Conservation (phyloP, 2,329 filamentous ascomycete species). For the Diaporthe sp. region DNA sequence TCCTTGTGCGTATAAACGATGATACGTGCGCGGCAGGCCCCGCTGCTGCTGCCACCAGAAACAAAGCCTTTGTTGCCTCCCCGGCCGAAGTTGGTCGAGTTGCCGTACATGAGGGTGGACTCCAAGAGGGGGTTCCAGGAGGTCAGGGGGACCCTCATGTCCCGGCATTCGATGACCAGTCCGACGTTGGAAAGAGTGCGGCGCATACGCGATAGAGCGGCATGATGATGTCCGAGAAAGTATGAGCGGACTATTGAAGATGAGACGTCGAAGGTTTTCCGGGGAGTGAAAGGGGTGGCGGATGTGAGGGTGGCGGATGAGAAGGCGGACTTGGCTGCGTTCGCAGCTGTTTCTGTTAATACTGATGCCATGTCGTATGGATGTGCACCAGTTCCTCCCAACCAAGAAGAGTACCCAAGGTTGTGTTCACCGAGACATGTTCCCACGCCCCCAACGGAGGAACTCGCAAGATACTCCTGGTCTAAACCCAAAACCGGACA, state of each 20-base stretch:
- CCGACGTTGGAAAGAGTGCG: slow-evolving; percentile 83
- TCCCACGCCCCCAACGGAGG: background rate
- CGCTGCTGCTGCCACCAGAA: slow-evolving; percentile 61
- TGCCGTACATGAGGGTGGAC: slow-evolving; percentile 74
- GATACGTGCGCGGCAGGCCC: slow-evolving; percentile 75
- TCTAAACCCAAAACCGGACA: background rate
- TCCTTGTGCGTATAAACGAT: slow-evolving; percentile 95
- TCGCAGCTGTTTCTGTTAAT: slow-evolving; percentile 36
- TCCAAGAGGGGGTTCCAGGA: slow-evolving; percentile 94
- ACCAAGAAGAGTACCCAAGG: background rate
- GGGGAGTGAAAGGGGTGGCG: slow-evolving; percentile 77
- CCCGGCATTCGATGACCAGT: slow-evolving; percentile 93
- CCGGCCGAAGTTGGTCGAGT: slow-evolving; percentile 38
- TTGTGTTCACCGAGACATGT: slow-evolving; percentile 19
- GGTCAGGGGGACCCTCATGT: slow-evolving; percentile 90
- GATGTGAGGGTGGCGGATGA: slow-evolving; percentile 39
- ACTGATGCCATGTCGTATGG: slow-evolving; percentile 21
- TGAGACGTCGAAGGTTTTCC: slow-evolving; percentile 79
- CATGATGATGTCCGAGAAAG: slow-evolving; percentile 92
- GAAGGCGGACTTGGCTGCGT: slow-evolving; percentile 39
- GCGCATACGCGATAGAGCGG: slow-evolving; percentile 87
- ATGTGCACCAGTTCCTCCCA: background rate
- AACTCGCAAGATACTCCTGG: background rate
- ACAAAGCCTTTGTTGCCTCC: slow-evolving; percentile 50
- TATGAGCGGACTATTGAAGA: slow-evolving; percentile 87